These are phyloP conservation scores for Halophytophthora batemanensis DNA, from an alignment of 352 stramenopile species.

Conservation along the genomic window DNA sequence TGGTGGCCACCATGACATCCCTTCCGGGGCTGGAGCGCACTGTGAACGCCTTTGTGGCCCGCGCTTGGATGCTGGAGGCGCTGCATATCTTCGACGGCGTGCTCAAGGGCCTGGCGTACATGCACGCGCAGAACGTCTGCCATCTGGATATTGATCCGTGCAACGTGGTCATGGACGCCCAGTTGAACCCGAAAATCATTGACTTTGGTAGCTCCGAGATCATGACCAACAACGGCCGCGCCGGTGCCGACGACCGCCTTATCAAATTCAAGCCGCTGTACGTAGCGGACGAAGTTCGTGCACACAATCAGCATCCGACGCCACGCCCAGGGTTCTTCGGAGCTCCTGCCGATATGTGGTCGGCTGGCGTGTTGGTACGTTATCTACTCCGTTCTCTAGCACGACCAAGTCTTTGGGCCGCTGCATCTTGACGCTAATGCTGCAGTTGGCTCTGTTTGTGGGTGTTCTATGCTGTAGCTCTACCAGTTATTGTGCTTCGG, in stretches of 20 bases:
- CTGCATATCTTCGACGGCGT: constrained; percentile 65
- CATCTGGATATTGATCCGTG: constrained; percentile 80
- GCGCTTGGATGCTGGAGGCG: constrained; percentile 69
- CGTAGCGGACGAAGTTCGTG: constrained; percentile 63
- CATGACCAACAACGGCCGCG: constrained; percentile 65
- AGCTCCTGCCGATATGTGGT: constrained; percentile 80
- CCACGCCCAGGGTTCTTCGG: constrained; percentile 64
- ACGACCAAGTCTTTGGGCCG: too few species aligned
- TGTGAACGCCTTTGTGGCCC: constrained; percentile 57
- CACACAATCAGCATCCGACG: constrained; percentile 52
- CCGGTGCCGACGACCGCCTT: constrained; percentile 43
- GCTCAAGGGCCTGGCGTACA: constrained; percentile 67
- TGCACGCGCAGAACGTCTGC: constrained; percentile 76
- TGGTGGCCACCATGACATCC: constrained; percentile 52
- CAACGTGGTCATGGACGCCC: constrained; percentile 70
- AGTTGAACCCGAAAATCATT: constrained; percentile 55
- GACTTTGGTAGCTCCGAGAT: constrained; percentile 83
- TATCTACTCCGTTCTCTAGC: not conserved
- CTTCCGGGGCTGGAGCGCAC: constrained; percentile 41
- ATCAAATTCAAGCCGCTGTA: constrained; percentile 84
- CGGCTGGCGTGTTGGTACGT: constrained; percentile 67
- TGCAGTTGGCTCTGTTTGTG: constrained; percentile 9
- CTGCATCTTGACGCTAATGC: not conserved
- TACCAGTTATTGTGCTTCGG: constrained; percentile 82
- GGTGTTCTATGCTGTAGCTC: constrained; percentile 30